A percentile compares a stretch with the other conserved stretches of the same genome.
Conservation (phyloP, 2,329 filamentous ascomycete genomes). For the Hypoxylon sp. region DNA sequence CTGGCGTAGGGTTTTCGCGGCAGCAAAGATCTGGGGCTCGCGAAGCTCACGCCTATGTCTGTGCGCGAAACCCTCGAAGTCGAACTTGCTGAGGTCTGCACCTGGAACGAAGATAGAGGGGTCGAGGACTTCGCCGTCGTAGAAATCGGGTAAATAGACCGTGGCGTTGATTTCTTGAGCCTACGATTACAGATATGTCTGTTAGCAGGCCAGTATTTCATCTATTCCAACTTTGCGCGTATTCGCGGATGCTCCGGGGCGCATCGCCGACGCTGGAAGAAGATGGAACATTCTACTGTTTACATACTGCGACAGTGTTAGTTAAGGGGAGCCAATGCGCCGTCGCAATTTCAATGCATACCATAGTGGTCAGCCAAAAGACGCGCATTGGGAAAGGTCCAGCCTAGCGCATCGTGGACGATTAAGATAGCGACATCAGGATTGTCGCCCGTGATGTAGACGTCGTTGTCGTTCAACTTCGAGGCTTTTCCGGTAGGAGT, state of each 20-base stretch:
- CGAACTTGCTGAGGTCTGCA: constrained; percentile 47
- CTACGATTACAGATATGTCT: no score
- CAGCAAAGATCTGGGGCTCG: constrained; percentile 49
- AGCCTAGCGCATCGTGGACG: constrained; percentile 54
- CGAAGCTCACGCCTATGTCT: constrained; percentile 51
- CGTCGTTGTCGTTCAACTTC: constrained; percentile 49
- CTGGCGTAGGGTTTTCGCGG: constrained; percentile 46
- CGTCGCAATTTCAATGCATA: no score
- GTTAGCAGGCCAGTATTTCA: no score
- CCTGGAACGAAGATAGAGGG: constrained; percentile 40
- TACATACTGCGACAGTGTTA: no score
- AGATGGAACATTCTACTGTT: no score
- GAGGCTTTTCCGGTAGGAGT: constrained; percentile 48
- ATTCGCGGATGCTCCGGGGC: no score
- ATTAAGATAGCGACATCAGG: constrained; percentile 49
- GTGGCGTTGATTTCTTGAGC: constrained; percentile 54
- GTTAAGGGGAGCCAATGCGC: no score
- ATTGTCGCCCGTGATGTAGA: constrained; percentile 50
- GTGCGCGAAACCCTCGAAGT: constrained; percentile 49
- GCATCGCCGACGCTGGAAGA: no score
- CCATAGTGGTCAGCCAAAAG: constrained; percentile 59
- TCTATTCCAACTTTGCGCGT: no score
- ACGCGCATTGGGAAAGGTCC: constrained; percentile 55
- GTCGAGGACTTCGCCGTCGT: constrained; percentile 49
- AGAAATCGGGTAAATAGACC: constrained; percentile 54